These are phyloP conservation scores for Lagerstroemia speciosa DNA, from an alignment of 345 rosid genomes.

Conservation along the genomic window DNA sequence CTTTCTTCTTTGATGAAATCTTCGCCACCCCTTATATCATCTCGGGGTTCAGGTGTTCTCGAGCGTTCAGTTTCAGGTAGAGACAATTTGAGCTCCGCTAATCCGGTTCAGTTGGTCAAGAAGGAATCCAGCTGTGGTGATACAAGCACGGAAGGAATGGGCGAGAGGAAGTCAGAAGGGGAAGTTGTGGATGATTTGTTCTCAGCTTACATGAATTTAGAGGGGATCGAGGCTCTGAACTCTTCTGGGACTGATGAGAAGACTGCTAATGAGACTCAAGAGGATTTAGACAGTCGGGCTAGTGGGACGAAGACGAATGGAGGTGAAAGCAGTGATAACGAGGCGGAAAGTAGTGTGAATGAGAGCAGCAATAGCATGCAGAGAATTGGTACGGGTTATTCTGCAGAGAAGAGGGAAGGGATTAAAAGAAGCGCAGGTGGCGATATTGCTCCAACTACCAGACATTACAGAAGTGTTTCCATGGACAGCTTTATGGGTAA, in stretches of 20 bases:
- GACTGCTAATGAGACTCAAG: constrained; percentile 55
- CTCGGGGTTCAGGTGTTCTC: constrained; percentile 30
- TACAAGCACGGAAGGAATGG: constrained; percentile 46
- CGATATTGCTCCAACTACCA: constrained; percentile 61
- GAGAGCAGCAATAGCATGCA: constrained; percentile 43
- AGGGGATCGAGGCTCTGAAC: constrained; percentile 67
- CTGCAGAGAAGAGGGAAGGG: constrained; percentile 57
- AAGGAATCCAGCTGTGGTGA: constrained; percentile 33
- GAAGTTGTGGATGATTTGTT: constrained; percentile 81
- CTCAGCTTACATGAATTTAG: constrained; percentile 93
- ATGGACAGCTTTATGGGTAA: constrained; percentile 89
- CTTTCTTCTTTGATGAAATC: constrained; percentile 45
- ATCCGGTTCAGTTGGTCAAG: constrained; percentile 38
- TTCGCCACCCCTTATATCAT: constrained; percentile 51
- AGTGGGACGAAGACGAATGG: constrained; percentile 87
- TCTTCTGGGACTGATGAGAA: constrained; percentile 72
- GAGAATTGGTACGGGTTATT: constrained; percentile 31
- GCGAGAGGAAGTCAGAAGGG: constrained; percentile 71
- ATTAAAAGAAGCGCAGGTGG: constrained; percentile 67
- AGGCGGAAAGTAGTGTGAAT: constrained; percentile 80
- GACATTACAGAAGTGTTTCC: constrained; percentile 89
- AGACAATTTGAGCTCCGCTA: constrained; percentile 29
- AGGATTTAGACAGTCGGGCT: constrained; percentile 82
- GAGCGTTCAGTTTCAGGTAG: constrained; percentile 42
- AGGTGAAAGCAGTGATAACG: constrained; percentile 80